Conservation (phyloP, 495 filamentous ascomycete species). For the Penicillium canariense region DNA sequence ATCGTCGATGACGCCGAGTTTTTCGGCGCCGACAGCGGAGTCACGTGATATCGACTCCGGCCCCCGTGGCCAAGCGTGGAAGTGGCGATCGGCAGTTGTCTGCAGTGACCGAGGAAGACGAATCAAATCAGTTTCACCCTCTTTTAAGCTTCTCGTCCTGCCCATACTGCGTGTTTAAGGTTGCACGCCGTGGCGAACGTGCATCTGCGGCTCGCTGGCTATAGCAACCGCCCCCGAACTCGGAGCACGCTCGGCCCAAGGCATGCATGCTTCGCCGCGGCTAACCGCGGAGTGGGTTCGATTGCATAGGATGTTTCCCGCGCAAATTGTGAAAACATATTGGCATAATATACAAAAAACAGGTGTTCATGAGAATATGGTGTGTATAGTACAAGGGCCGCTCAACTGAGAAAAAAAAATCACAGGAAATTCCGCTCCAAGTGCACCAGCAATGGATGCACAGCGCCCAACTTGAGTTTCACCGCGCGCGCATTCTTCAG, state of each 20-base stretch:
- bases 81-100: neutral
- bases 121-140: neutral
- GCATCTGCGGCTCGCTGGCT: neutral
- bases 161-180: neutral
- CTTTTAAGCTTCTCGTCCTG: neutral
- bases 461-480: constrained; percentile 36
- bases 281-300: constrained; percentile 21
- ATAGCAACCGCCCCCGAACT: constrained; percentile 17
- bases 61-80: neutral
- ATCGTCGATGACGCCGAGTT: constrained; percentile 27
- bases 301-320: constrained; percentile 1
- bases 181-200: neutral
- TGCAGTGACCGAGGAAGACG: neutral
- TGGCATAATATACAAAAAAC: constrained; percentile 10
- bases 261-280: constrained; percentile 10
- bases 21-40: constrained; percentile 33
- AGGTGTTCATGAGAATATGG: neutral
- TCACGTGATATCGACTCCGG: constrained; percentile 23
- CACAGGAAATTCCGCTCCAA: constrained; percentile 40
- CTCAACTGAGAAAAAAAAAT: constrained; percentile 6
- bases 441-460: constrained; percentile 40
- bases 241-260: constrained; percentile 18
- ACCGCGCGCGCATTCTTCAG: constrained; percentile 40
- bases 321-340: neutral
- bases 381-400: constrained; percentile 4